Evolutionary conservation across 2,329 filamentous ascomycete genomes (phyloP), one percentile per base, ranked within the genome.

Genomic region (Microcyclosporella mali): DNA sequence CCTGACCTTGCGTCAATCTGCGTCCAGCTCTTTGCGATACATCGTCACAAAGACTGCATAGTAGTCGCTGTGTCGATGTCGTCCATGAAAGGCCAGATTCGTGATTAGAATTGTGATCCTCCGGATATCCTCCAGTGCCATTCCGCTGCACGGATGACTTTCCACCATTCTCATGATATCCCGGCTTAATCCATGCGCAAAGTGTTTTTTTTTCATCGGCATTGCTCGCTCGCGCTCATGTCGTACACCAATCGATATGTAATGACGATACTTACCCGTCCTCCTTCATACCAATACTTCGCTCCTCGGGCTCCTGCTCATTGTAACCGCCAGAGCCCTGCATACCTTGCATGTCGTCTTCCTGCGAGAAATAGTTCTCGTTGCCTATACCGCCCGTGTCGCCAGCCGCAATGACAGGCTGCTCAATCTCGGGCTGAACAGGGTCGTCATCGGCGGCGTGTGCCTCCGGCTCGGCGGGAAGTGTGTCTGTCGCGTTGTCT

Each of bases 281-380:
- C 78, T 94, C 87, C 68, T 94, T 94, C 44, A 89, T 85, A 47
- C 82, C 84, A 49, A 85, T 80, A 47, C 68, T 67, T 27, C 67
- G 67, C 47, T 71, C 69, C 42, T 71, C 65, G 37, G 49, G 55
- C 9, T 56, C 55, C 33, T 50, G 56, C 37, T 58, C 60, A 6
- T 40, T 47, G 25, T 40, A 43, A 14, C 37, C 36, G 17, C 58
- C 53, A 42, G 61, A 57, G 28, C 56, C 51, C 14, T 53, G 46
- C 28, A 53, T 37, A 15, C 46, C 49, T 40, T 56, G 57, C 46
- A 59, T 61, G 9, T 49, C 56, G 33, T 61, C 59, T 45, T 46
- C 47, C 28, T 46, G 42, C 30, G 63, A 64, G n/a, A 56, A 43
- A 30, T 63, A 58, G 35, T 56, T 43, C 15, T 57, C 55, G 32